phyloP scores from a whole-genome alignment of 2,329 filamentous ascomycete genomes.

The Pyrenophora tritici-repentis region DNA sequence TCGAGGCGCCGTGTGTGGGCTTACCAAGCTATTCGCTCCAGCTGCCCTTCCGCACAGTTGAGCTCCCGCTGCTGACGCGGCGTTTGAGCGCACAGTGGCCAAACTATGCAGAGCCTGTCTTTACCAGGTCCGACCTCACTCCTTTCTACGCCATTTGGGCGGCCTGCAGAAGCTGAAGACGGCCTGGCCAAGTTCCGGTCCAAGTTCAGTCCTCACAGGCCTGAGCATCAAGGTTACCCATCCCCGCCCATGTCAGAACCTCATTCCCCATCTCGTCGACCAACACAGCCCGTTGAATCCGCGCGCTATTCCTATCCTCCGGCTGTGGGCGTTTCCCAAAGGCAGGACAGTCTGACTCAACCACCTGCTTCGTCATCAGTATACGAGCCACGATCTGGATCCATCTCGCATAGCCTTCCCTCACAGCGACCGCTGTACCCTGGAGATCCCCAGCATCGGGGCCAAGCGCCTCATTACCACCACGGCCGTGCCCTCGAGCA shows the following conservation, averaged over 20 bases:
- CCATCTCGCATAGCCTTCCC: conserved; percentile 21
- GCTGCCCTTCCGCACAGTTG: conserved; percentile 32
- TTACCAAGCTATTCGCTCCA: conserved; percentile 26
- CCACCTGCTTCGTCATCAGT: conserved; percentile 32
- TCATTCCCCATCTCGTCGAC: conserved; percentile 50
- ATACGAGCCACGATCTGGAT: conserved; percentile 33
- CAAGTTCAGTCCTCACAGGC: conserved; percentile 43
- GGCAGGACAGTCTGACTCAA: conserved; percentile 31
- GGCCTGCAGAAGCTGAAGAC: conserved; percentile 43
- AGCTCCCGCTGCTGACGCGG: conserved; percentile 43
- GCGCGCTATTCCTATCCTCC: conserved; percentile 37
- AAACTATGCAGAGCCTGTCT: conserved; percentile 51
- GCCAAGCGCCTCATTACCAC: conserved; percentile 34
- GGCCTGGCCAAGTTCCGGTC: conserved; percentile 41
- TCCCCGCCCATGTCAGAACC: conserved; percentile 59
- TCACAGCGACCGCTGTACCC: conserved; percentile 40
- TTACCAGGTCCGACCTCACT: conserved; percentile 46
- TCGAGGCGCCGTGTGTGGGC: conserved; percentile 19
- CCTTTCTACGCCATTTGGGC: conserved; percentile 45
- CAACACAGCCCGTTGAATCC: conserved; percentile 42
- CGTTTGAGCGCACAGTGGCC: conserved; percentile 44
- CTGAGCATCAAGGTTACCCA: conserved; percentile 50
- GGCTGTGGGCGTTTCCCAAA: conserved; percentile 28
- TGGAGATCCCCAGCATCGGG: conserved; percentile 33
- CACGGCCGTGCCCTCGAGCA: conserved; percentile 31